These are phyloP conservation scores for Alternaria incomplexa DNA, from an alignment of 2,329 filamentous ascomycete species.

Conservation along the genomic window DNA sequence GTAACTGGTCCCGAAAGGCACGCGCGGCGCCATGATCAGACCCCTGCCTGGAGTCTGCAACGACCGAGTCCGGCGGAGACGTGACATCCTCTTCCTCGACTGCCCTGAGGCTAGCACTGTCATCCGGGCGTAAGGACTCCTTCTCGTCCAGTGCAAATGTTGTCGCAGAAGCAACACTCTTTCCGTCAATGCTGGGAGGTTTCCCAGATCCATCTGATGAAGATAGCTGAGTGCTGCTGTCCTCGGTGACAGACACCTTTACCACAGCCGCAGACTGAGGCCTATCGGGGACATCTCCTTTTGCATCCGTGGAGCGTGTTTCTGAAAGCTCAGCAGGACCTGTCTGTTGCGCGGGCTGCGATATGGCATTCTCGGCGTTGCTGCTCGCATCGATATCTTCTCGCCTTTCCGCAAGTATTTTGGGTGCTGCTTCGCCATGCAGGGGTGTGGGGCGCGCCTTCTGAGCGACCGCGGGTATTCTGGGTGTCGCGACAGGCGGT, in stretches of 20 bases:
- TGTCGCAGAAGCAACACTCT: constrained; percentile 91
- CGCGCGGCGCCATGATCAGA: constrained; percentile 73
- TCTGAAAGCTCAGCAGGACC: constrained; percentile 28
- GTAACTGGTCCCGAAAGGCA: constrained; percentile 63
- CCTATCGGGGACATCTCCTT: constrained; percentile 35
- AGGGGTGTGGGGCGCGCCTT: constrained; percentile 24
- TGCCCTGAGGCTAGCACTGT: constrained; percentile 91
- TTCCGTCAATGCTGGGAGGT: constrained; percentile 81
- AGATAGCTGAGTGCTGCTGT: constrained; percentile 54
- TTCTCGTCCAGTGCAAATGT: constrained; percentile 98
- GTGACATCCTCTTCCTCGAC: constrained; percentile 88
- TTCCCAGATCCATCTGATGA: constrained; percentile 73
- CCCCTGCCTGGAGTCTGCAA: constrained; percentile 77
- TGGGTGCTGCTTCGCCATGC: constrained; percentile 24
- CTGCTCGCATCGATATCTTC: constrained; percentile 22
- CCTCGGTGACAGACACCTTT: constrained; percentile 48
- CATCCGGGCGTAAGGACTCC: constrained; percentile 90
- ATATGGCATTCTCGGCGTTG: constrained; percentile 30
- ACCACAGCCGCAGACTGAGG: constrained; percentile 37
- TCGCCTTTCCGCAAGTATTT: constrained; percentile 18
- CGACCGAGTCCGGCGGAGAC: constrained; percentile 76
- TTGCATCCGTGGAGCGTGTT: constrained; percentile 54
- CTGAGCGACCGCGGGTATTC: constrained; percentile 26
- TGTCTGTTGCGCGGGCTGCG: constrained; percentile 32
- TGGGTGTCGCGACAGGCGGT: constrained; percentile 35